Conservation (phyloP, 2,329 filamentous ascomycete genomes). For the Diaporthe citrichinensis region DNA sequence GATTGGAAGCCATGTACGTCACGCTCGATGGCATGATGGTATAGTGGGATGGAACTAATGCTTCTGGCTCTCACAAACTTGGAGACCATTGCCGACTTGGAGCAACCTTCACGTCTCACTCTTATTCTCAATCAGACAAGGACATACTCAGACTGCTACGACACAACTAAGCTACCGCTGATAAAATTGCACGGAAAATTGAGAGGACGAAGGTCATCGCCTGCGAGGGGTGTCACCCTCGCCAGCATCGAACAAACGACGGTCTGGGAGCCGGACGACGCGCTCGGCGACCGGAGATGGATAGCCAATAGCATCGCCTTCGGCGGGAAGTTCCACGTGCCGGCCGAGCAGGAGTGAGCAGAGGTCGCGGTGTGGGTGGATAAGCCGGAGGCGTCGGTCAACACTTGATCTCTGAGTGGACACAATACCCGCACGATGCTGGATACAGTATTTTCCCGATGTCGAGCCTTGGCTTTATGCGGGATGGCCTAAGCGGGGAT, state of each 20-base stretch:
- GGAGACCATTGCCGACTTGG: neutral
- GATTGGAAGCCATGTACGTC: neutral
- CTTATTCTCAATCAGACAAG: neutral
- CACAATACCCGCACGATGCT: neutral
- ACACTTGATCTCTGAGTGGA: neutral
- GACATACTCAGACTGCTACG: neutral
- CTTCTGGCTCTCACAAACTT: neutral
- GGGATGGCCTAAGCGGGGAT: neutral
- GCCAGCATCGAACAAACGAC: neutral
- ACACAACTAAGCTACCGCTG: neutral
- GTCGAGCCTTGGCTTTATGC: constrained; percentile 9
- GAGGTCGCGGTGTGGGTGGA: neutral
- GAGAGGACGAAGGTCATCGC: neutral
- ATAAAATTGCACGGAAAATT: neutral
- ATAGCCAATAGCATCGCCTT: too few species aligned
- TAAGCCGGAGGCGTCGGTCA: neutral
- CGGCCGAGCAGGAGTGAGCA: neutral
- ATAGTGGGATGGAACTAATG: neutral
- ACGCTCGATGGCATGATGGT: neutral
- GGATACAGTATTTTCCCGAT: neutral
- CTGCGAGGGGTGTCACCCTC: neutral
- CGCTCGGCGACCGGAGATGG: too few species aligned
- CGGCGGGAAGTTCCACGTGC: neutral
- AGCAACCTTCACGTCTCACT: neutral
- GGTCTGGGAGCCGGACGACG: too few species aligned